phyloP scores from a whole-genome alignment of 768 basidiomycete species.

The Tylopilus cervinicoccineus region DNA sequence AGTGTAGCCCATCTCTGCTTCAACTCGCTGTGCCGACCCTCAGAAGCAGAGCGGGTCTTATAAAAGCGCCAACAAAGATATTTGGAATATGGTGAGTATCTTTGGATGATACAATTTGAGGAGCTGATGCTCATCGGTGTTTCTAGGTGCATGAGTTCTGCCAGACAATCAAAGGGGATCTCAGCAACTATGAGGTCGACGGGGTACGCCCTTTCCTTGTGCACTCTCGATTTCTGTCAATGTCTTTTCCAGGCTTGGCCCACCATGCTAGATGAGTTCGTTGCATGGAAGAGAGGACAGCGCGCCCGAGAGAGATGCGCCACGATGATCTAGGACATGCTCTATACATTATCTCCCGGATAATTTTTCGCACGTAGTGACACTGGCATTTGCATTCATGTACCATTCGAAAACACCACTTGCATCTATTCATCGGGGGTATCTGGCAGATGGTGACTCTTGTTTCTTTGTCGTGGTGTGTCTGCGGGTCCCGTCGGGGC shows the following conservation, averaged over 20 bases:
- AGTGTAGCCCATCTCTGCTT: conserved; percentile 15
- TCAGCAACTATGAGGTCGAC: conserved; percentile 70
- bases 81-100: conserved; percentile 74
- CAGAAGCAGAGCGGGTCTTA: conserved; percentile 49
- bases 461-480: background rate
- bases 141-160: conserved; percentile 75
- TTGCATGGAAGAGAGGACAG: conserved; percentile 51
- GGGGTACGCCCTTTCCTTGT: conserved; percentile 47
- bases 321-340: conserved; percentile 9
- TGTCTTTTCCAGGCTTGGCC: conserved; percentile 64
- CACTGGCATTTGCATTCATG: conserved; percentile 10
- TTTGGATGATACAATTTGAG: background rate
- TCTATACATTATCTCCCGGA: conserved; percentile 12
- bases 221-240: conserved; percentile 2
- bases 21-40: background rate
- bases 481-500: background rate
- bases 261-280: conserved; percentile 77
- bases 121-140: background rate
- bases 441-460: background rate
- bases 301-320: background rate
- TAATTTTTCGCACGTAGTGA: conserved; percentile 13
- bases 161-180: conserved; percentile 50
- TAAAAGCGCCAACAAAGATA: conserved; percentile 78
- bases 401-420: too few species aligned
- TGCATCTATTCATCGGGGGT: background rate